Evolutionary conservation across 2,329 filamentous ascomycete species (phyloP).

Genomic region (Diaporthe citri): DNA sequence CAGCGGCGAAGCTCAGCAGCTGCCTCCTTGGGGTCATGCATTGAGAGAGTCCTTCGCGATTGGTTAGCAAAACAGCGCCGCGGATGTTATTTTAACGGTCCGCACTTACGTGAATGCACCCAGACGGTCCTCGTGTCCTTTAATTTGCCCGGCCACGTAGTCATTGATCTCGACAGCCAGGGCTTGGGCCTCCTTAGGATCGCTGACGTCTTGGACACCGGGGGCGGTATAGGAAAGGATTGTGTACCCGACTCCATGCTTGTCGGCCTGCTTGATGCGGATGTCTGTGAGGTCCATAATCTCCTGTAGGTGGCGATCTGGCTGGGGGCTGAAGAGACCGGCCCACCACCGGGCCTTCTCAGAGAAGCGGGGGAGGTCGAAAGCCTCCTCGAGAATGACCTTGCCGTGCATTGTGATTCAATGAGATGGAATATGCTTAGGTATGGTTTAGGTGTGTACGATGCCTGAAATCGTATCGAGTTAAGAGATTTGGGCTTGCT

Average conservation of each 20-base stretch:
- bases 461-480: background rate
- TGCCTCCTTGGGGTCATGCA: slow-evolving; percentile 66
- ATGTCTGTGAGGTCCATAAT: slow-evolving; percentile 58
- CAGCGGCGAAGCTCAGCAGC: slow-evolving; percentile 64
- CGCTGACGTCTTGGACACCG: slow-evolving; percentile 60
- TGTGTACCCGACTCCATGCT: slow-evolving; percentile 42
- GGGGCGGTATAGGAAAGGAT: slow-evolving; percentile 61
- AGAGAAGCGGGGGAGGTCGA: slow-evolving; percentile 68
- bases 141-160: slow-evolving; percentile 54
- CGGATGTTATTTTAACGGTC: fast-evolving
- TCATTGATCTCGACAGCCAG: slow-evolving; percentile 59
- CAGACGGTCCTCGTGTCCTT: slow-evolving; percentile 54
- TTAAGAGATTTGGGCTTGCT: background rate
- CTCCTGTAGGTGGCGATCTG: slow-evolving; percentile 68
- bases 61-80: background rate
- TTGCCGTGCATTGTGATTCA: slow-evolving; percentile 66
- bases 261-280: slow-evolving; percentile 58
- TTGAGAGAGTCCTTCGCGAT: slow-evolving; percentile 51
- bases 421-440: background rate
- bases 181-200: slow-evolving; percentile 55
- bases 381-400: slow-evolving; percentile 72
- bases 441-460: background rate
- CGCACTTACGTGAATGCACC: slow-evolving; percentile 59
- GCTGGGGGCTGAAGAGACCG: slow-evolving; percentile 68
- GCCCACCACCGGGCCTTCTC: slow-evolving; percentile 74